These are phyloP conservation scores for Hypocreales sp. DNA, from an alignment of 2,329 filamentous ascomycete species.

Conservation along the genomic window DNA sequence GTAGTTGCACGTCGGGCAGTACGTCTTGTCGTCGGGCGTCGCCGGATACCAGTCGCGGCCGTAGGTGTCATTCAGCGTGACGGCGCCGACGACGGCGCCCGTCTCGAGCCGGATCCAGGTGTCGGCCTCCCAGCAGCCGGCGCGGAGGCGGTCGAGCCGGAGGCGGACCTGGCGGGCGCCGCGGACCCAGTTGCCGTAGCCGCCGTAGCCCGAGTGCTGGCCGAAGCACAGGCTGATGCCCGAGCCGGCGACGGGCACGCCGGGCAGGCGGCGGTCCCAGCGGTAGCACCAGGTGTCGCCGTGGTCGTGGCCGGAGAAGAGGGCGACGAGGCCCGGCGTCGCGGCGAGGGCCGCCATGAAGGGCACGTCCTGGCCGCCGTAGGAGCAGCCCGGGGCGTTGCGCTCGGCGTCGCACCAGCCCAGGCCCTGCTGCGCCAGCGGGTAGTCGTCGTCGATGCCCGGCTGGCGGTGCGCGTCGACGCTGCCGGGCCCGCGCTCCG, in stretches of 20 bases:
- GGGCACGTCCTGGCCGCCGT: slow-evolving; percentile 35
- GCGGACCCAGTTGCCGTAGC: slow-evolving; percentile 49
- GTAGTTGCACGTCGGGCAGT: slow-evolving; percentile 9
- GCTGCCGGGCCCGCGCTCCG: slow-evolving; percentile 7
- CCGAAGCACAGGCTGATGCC: slow-evolving; percentile 40
- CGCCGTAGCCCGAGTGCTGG: slow-evolving; percentile 54
- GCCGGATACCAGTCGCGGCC: slow-evolving; percentile 37
- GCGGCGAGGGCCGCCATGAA: slow-evolving; percentile 48
- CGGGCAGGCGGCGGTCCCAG: slow-evolving; percentile 24
- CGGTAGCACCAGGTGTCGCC: slow-evolving; percentile 42
- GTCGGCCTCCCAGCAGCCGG: slow-evolving; percentile 25
- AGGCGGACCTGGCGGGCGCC: slow-evolving; percentile 42
- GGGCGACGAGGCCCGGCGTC: slow-evolving; percentile 36
- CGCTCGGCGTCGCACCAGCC: slow-evolving; percentile 27
- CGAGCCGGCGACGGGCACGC: slow-evolving; percentile 21
- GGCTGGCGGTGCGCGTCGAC: slow-evolving; percentile 22
- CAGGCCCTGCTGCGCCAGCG: slow-evolving; percentile 24
- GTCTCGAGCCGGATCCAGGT: slow-evolving; percentile 48
- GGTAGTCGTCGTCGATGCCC: slow-evolving; percentile 28
- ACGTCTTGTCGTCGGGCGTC: slow-evolving; percentile 21
- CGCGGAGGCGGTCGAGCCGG: slow-evolving; percentile 21
- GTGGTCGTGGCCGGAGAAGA: slow-evolving; percentile 55
- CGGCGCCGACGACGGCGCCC: slow-evolving; percentile 30
- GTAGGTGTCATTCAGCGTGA: slow-evolving; percentile 44
- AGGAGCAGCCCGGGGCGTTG: slow-evolving; percentile 19